Evolutionary conservation across 352 stramenopile species (phyloP).

Genomic region (Globisporangium canariense): DNA sequence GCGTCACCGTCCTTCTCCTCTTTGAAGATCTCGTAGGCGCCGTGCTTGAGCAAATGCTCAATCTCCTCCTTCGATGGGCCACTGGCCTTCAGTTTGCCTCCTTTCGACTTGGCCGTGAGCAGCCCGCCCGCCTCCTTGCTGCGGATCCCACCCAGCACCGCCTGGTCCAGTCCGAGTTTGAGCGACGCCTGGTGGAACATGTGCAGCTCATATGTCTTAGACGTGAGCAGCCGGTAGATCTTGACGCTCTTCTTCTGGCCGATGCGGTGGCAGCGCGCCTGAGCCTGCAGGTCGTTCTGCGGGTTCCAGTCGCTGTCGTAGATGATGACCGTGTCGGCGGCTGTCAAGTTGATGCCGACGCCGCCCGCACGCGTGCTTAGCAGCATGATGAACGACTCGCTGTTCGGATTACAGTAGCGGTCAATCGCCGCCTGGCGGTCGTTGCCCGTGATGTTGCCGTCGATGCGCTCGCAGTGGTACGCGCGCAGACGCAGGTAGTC

Average conservation of each 20-base stretch:
- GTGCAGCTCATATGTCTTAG: slow-evolving; percentile 92
- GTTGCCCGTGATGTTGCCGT: slow-evolving; percentile 97
- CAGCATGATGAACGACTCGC: slow-evolving; percentile 94
- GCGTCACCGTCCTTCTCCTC: slow-evolving; percentile 88
- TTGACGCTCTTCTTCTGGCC: slow-evolving; percentile 93
- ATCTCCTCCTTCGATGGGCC: slow-evolving; percentile 89
- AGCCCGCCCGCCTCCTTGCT: slow-evolving; percentile 42
- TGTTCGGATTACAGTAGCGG: slow-evolving; percentile 75
- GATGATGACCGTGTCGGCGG: slow-evolving; percentile 89
- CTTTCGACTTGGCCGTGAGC: slow-evolving; percentile 19
- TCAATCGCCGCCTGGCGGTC: slow-evolving; percentile 95
- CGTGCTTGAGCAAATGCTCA: slow-evolving; percentile 91
- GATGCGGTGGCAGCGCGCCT: slow-evolving; percentile 91
- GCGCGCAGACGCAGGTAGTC: slow-evolving; percentile 93
- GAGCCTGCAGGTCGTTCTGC: slow-evolving; percentile 92
- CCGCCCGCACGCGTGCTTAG: slow-evolving; percentile 97
- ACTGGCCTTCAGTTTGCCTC: slow-evolving; percentile 42
- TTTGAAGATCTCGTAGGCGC: slow-evolving; percentile 93
- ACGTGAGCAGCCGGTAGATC: slow-evolving; percentile 90
- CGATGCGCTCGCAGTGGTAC: slow-evolving; percentile 97
- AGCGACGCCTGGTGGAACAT: slow-evolving; percentile 93
- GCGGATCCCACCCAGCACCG: slow-evolving; percentile 86
- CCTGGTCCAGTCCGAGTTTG: slow-evolving; percentile 91
- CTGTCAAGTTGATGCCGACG: slow-evolving; percentile 97
- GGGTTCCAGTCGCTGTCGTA: slow-evolving; percentile 99